These are phyloP conservation scores for Trifolium repens DNA, from an alignment of 306 rosid genomes.

Conservation along the genomic window DNA sequence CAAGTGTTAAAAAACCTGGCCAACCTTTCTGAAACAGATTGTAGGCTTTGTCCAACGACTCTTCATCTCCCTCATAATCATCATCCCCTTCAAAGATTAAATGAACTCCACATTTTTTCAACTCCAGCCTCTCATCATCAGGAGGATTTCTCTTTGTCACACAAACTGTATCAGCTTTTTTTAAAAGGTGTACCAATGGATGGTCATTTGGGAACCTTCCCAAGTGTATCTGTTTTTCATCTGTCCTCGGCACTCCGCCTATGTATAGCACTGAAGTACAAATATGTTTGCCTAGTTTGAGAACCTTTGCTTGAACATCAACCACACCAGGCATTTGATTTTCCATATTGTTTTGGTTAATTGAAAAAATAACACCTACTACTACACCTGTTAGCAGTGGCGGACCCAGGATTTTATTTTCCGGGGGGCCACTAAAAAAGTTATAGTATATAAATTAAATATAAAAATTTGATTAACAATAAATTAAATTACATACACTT, in stretches of 20 bases:
- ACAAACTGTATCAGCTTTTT: slow-evolving; percentile 48
- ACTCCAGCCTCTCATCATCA: slow-evolving; percentile 48
- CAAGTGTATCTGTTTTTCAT: slow-evolving; percentile 58
- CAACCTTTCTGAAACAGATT: slow-evolving; percentile 59
- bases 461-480: no score
- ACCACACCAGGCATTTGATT: no score
- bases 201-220: slow-evolving; percentile 44
- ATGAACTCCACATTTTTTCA: slow-evolving; percentile 55
- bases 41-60: slow-evolving; percentile 44
- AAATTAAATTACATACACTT: no score
- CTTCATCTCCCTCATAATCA: slow-evolving; percentile 66
- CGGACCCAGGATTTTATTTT: no score
- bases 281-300: slow-evolving; percentile 39
- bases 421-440: no score
- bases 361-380: slow-evolving; percentile 55
- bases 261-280: slow-evolving; percentile 40
- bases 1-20: slow-evolving; percentile 49
- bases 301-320: slow-evolving; percentile 54
- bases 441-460: no score
- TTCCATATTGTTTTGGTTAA: slow-evolving; percentile 45
- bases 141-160: slow-evolving; percentile 51
- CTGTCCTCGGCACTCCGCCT: slow-evolving; percentile 55
- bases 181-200: slow-evolving; percentile 43
- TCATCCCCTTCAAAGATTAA: slow-evolving; percentile 66
- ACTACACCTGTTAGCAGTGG: slow-evolving; percentile 52